phyloP scores from a whole-genome alignment of 805 yeast genomes.

The Teunomyces lycoperdinae region DNA sequence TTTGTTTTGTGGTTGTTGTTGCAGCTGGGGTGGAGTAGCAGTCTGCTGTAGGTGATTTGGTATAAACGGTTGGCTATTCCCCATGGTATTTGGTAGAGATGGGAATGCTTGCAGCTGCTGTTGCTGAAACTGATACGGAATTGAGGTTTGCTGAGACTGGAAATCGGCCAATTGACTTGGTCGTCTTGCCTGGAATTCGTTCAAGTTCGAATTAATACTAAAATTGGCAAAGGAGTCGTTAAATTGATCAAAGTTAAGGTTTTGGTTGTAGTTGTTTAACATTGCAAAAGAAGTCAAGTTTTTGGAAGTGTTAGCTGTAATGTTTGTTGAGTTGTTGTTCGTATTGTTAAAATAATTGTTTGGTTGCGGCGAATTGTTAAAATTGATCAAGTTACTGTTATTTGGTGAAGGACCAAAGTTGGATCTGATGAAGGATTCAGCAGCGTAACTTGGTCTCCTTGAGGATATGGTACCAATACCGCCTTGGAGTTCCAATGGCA shows the following conservation, averaged over 20 bases:
- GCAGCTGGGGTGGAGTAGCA: slow-evolving; percentile 6
- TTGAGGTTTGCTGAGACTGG: slow-evolving; percentile 10
- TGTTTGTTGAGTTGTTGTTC: slow-evolving; percentile 1
- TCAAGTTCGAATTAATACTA: slow-evolving; percentile 31
- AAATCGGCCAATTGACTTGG: slow-evolving; percentile 42
- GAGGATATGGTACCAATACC: slow-evolving; percentile 60
- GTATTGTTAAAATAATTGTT: background rate
- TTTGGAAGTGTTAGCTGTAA: slow-evolving; percentile 8
- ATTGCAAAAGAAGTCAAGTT: slow-evolving; percentile 28
- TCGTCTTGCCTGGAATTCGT: slow-evolving; percentile 40
- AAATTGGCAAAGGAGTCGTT: slow-evolving; percentile 29
- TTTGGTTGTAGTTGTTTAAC: slow-evolving; percentile 24
- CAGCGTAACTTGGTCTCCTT: slow-evolving; percentile 73
- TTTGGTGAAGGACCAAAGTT: slow-evolving; percentile 10
- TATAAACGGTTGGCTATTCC: slow-evolving; percentile 6
- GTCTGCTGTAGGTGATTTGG: slow-evolving; percentile 12
- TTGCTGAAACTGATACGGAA: slow-evolving; percentile 8
- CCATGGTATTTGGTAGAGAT: slow-evolving; percentile 6
- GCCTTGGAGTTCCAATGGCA: slow-evolving; percentile 63
- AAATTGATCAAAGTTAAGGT: slow-evolving; percentile 23
- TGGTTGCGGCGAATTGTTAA: background rate
- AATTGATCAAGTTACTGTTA: slow-evolving; percentile 3
- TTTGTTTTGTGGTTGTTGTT: slow-evolving; percentile 7
- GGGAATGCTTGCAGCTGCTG: slow-evolving; percentile 6
- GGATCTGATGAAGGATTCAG: slow-evolving; percentile 54